Evolutionary conservation across 331 rosid species (phyloP), one percentile per base, ranked within the genome.

Genomic region (Malus hybrid): DNA sequence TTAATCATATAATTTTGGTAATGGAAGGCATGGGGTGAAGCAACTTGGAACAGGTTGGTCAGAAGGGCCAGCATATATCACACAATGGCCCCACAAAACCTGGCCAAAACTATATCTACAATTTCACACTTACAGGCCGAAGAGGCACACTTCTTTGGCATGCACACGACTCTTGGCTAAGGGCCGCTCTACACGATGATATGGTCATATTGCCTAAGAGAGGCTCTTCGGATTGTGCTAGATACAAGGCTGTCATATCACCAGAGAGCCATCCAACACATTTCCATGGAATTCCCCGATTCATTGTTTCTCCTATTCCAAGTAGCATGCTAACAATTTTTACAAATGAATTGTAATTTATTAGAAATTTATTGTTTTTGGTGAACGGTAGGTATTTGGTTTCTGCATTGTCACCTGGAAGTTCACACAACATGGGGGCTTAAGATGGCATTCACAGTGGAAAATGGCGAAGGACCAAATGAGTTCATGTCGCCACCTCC

Each of bases 391-490:
- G 97, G 93, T 22, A 83, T 88, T 56, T 92, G 93, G 97, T 85
- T 88, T 69, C 27, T 88, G 67, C 96, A 91, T 82, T 91, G 97
- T 75, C 93, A 90, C 82, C 80, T 90, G 76, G 97, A 92, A 83
- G 92, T 85, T 57, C 93, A 88, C 86, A 92, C 92, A 1, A 90
- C 90, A 11, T 88, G 96, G 96, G 96, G 97, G 63, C 89, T 90
- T 20, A 90, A 86, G 85, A 88, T 88, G 93, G 92, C 91, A 71
- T 90, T 90, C 71, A 6, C 87, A n/a, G 91, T 92, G 76, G 96
- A 90, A 24, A 83, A 87, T 60, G 93, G 93, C 5, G 44, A 71
- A 39, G 88, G 88, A 6, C 84, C 85, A 6, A 71, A 79, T 57
- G 90, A 90, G 79, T 74, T 87, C 27, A 24, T 73, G 66, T 70